These are phyloP conservation scores for Aspergillus ochraceoroseus DNA, from an alignment of 2,329 filamentous ascomycete species.

Conservation along the genomic window DNA sequence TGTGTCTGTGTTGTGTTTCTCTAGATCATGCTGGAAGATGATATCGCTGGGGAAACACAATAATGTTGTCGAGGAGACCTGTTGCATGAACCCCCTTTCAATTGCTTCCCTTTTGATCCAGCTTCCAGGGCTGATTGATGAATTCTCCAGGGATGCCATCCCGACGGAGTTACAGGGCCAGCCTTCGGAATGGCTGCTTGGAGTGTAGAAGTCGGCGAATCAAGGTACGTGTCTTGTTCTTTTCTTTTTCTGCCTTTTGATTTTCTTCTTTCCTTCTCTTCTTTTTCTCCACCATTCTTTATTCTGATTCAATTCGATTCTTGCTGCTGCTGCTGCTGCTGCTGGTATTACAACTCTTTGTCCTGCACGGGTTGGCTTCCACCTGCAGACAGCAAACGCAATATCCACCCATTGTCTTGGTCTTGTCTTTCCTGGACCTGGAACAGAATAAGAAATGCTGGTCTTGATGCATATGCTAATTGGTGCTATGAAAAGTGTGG, in stretches of 20 bases:
- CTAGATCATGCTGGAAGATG: slow-evolving; percentile 1
- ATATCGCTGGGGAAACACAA: neutral
- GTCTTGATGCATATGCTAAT: slow-evolving; percentile 11
- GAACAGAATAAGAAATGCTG: slow-evolving; percentile 3
- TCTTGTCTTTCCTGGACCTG: too few species aligned
- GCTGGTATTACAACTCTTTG: too few species aligned
- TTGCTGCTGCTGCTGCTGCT: too few species aligned
- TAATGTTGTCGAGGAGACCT: neutral
- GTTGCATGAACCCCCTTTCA: slow-evolving; percentile 2
- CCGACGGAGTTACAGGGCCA: slow-evolving; percentile 15
- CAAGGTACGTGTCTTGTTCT: slow-evolving; percentile 19
- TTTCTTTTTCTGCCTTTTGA: neutral
- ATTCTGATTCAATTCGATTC: too few species aligned
- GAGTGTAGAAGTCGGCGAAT: slow-evolving; percentile 21
- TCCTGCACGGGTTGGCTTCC: too few species aligned
- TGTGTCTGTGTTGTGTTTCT: too few species aligned
- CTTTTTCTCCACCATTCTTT: neutral
- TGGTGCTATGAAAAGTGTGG: slow-evolving; percentile 15
- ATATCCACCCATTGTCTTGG: too few species aligned
- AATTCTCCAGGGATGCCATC: slow-evolving; percentile 18
- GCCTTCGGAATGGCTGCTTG: slow-evolving; percentile 19
- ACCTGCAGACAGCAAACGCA: neutral
- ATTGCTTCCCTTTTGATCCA: neutral
- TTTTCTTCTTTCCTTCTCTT: slow-evolving; percentile 1
- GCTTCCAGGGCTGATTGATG: neutral